Conservation (phyloP, 73 alveolate species). For the Tetrahymena thermophila region DNA sequence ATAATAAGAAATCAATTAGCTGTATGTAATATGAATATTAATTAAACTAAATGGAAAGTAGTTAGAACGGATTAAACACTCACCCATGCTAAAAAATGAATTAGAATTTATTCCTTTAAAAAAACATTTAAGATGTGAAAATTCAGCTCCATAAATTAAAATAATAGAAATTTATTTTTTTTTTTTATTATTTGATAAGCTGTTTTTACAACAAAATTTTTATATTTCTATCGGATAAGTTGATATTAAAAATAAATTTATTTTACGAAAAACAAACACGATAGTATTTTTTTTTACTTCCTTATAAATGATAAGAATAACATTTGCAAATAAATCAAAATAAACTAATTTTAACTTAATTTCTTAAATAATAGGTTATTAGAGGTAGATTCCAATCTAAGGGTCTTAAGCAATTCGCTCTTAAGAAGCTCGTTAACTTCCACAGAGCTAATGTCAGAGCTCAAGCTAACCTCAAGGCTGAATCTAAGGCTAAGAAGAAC, state of each 20-base stretch:
- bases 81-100: no score
- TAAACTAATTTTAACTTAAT: background rate
- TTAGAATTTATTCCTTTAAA: no score
- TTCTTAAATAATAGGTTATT: background rate
- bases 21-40: no score
- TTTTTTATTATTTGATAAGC: no score
- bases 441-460: slow-evolving; percentile 1
- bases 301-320: background rate
- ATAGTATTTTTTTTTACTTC: background rate
- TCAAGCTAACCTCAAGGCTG: slow-evolving; percentile 5
- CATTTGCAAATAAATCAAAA: no score
- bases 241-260: no score
- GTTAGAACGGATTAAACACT: background rate
- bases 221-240: no score
- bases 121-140: no score
- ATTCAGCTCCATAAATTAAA: background rate
- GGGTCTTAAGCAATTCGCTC: slow-evolving; percentile 3
- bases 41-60: background rate
- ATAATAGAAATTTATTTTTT: no score
- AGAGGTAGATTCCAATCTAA: background rate
- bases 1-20: background rate
- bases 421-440: slow-evolving; percentile 1
- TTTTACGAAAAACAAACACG: no score
- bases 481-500: background rate
- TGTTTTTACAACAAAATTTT: no score